phyloP scores from a whole-genome alignment of 2,329 filamentous ascomycete genomes.

The Colletotrichum australisinense region DNA sequence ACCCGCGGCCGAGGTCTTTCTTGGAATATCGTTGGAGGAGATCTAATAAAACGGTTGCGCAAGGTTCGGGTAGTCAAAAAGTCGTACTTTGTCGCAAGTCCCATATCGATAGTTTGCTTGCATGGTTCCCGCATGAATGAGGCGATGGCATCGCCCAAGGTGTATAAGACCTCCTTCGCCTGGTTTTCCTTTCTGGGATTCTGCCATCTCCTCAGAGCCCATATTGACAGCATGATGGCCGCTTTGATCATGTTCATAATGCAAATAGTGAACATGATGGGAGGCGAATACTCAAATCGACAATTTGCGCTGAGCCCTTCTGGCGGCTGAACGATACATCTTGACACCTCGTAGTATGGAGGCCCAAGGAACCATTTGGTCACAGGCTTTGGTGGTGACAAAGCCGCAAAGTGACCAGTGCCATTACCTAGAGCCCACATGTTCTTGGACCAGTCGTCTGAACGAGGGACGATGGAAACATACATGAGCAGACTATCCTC shows the following conservation, averaged over 20 bases:
- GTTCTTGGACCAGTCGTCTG: slow-evolving; percentile 11
- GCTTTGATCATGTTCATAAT: slow-evolving; percentile 9
- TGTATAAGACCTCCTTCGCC: neutral
- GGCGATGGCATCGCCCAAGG: slow-evolving; percentile 4
- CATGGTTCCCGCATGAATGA: slow-evolving; percentile 14
- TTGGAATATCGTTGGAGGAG: neutral
- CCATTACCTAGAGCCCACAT: slow-evolving; percentile 18
- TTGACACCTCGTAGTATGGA: neutral
- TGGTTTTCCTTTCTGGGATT: neutral
- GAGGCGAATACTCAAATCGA: neutral
- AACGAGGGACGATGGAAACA: slow-evolving; percentile 16
- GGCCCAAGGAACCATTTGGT: slow-evolving; percentile 7
- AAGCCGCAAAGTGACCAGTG: neutral
- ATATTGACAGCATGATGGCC: slow-evolving; percentile 3
- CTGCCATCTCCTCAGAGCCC: neutral
- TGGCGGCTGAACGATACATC: neutral
- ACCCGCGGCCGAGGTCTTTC: accelerated
- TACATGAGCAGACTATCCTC: slow-evolving; percentile 10
- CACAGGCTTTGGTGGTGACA: neutral
- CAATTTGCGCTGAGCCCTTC: neutral
- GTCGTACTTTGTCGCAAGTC: neutral
- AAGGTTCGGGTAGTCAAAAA: neutral
- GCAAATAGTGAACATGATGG: neutral
- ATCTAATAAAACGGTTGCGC: neutral
- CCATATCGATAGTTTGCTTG: neutral